These are phyloP conservation scores for Avena atlantica DNA, from an alignment of 176 grass and related monocot genomes.

Conservation along the genomic window DNA sequence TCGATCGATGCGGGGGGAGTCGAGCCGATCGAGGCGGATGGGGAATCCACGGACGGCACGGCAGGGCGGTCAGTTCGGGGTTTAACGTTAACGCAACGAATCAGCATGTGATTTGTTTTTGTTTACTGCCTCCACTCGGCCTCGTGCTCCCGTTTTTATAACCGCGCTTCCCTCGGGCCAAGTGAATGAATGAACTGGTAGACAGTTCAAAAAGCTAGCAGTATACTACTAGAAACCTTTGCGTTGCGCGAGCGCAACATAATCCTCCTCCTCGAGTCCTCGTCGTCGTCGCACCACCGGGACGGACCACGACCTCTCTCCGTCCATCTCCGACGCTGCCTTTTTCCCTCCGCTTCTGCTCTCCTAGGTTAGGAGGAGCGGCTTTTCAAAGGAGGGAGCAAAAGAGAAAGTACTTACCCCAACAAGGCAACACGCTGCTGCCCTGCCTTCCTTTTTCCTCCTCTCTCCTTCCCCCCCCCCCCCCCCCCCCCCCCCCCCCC, in stretches of 20 bases:
- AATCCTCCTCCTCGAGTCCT: background rate
- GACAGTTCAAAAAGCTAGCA: too few species aligned
- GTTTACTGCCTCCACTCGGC: background rate
- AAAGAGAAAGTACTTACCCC: constrained; percentile 66
- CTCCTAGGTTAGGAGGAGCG: constrained; percentile 54
- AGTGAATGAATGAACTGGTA: too few species aligned
- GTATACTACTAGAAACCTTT: background rate
- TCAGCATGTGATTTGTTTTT: background rate
- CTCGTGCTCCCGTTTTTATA: background rate
- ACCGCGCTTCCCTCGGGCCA: background rate
- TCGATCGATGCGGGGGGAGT: too few species aligned
- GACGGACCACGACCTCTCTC: background rate
- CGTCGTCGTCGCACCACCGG: background rate
- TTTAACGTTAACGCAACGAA: background rate
- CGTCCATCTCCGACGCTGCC: background rate
- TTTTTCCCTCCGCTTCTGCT: constrained; percentile 30
- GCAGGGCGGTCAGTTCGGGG: too few species aligned
- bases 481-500: background rate
- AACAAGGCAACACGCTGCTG: constrained; percentile 50
- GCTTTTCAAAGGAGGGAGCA: constrained; percentile 54
- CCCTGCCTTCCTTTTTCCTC: background rate
- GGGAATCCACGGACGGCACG: too few species aligned
- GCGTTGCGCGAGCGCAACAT: background rate
- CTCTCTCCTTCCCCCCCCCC: background rate
- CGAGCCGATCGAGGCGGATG: too few species aligned